Conservation (phyloP, 257 asterid species). For the Hygrophila difformis region DNA sequence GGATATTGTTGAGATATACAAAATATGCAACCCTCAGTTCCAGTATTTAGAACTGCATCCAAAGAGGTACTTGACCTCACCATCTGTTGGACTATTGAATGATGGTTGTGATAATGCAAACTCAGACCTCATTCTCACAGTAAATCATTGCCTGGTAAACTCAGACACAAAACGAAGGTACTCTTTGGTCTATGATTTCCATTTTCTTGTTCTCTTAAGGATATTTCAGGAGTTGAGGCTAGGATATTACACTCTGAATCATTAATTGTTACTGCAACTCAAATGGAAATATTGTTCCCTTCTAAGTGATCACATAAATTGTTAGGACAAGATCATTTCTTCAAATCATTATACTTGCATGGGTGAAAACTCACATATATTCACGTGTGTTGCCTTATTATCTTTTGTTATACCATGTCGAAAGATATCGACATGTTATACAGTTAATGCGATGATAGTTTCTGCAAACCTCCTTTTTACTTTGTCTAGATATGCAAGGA, state of each 20-base stretch:
- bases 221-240: neutral
- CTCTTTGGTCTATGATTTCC: constrained; percentile 1
- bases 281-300: neutral
- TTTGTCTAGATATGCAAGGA: no score
- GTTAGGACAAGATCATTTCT: constrained; percentile 7
- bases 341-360: no score
- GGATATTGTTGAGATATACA: constrained; percentile 80
- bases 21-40: constrained; percentile 79
- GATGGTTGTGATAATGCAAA: constrained; percentile 91
- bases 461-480: no score
- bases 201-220: neutral
- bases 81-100: constrained; percentile 74
- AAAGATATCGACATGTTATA: no score
- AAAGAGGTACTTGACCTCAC: constrained; percentile 93
- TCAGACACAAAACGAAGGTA: constrained; percentile 71
- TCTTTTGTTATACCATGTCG: no score
- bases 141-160: constrained; percentile 62
- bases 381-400: no score
- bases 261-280: no score
- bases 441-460: no score
- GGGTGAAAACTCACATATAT: no score
- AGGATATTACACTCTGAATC: neutral
- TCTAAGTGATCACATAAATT: constrained; percentile 13
- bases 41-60: constrained; percentile 69
- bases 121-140: constrained; percentile 80